Base-by-base conservation (phyloP, 2,329 filamentous ascomycete genomes). In the Trichoderma polysporum region DNA sequence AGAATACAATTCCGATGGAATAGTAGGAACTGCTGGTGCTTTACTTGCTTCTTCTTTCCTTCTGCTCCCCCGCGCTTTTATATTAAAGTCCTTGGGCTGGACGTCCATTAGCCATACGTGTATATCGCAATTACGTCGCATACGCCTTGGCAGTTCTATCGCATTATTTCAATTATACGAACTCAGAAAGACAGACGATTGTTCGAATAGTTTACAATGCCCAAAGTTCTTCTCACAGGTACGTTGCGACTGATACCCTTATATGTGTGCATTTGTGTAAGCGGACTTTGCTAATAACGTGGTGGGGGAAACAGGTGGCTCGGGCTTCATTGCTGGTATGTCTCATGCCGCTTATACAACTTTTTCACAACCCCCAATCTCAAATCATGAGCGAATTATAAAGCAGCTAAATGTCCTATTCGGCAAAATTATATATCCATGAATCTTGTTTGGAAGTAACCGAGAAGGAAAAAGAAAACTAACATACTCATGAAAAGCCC, bases 251-350 rank as follows among this genome's bases (percentile, higher is more conserved):
- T 19, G 3, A 6, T 6, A 4, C 5, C 22, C 22, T 50, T 59
- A 33, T 4, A 17, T 29, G 5, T 19, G 17, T 8, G 22, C 17
- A 13, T 3, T 5, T 60, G 5, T n/a, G 17, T 22, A 50, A 3
- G 12, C 4, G 5, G 15, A 10, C 15, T 45, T 59, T 61, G 29
- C 58, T 61, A 61, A 61, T 13, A 5, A 13, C n/a, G n/a, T n/a
- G n/a, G n/a, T 8, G 17, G 15, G 2, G 9, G 29, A 19, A 49
- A 50, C 52, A 77, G 76, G 76, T 69, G 76, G 76, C 45, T 77
- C 76, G 35, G 76, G 76, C 72, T 77, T 77, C 52, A 77, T 77
- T 64, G 76, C 76, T 61, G 76, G 76, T 77, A 70, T 49, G 73
- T 71, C 29, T 31, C 7, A 22, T 39, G n/a, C 25, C 29, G 8